Conservation (phyloP, 768 basidiomycete genomes). For the Mycena leptocephala region DNA sequence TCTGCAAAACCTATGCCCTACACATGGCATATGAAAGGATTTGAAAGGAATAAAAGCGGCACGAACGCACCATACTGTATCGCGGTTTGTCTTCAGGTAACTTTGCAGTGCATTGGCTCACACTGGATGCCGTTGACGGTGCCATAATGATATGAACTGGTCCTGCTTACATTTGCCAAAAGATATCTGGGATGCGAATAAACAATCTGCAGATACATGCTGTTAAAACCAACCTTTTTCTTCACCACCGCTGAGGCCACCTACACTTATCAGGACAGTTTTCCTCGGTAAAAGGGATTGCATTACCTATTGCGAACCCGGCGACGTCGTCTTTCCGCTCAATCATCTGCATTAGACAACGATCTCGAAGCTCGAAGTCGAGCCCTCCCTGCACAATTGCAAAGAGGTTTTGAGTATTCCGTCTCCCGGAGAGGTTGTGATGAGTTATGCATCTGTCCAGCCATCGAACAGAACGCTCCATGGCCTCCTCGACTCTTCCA, state of each 20-base stretch:
- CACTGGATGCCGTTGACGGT: constrained; percentile 57
- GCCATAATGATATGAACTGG: background rate
- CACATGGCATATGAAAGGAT: no score
- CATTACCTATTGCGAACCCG: constrained; percentile 88
- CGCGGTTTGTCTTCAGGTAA: constrained; percentile 88
- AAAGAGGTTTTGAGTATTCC: constrained; percentile 85
- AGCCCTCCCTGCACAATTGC: constrained; percentile 95
- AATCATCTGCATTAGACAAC: constrained; percentile 88
- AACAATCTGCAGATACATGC: background rate
- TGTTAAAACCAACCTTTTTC: constrained; percentile 77
- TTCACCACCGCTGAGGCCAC: constrained; percentile 91
- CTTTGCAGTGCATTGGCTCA: constrained; percentile 86
- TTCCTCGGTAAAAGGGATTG: no score
- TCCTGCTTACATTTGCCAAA: constrained; percentile 85
- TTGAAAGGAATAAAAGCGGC: no score
- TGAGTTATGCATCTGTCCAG: constrained; percentile 89
- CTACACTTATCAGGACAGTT: background rate
- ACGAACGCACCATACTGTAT: constrained; percentile 96
- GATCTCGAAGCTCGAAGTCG: constrained; percentile 77
- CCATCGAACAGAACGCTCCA: constrained; percentile 92
- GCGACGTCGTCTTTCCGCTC: constrained; percentile 81
- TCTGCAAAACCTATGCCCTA: constrained; percentile 95
- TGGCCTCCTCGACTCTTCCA: constrained; percentile 89
- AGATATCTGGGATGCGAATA: constrained; percentile 70
- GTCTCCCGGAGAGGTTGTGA: constrained; percentile 79